Base-by-base conservation (phyloP, 176 grass and related monocot species). In the Alopecurus myosuroides region DNA sequence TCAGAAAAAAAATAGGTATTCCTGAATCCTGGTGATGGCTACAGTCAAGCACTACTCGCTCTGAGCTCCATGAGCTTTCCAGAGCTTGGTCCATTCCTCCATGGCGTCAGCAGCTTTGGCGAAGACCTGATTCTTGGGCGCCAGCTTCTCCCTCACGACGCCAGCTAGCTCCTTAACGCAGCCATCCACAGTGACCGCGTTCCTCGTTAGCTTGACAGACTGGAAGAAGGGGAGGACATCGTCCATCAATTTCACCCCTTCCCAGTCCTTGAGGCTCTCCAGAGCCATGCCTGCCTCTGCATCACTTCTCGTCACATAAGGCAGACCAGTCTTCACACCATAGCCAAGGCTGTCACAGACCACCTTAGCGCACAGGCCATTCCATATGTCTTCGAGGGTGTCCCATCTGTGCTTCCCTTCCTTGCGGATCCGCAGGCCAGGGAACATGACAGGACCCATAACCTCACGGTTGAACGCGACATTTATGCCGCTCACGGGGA, bases 401-500 rank as follows among this genome's bases (percentile, higher is more conserved):
- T 96, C 97, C 97, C 97, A 99, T 26, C 97, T 77, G 29, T 81
- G 83, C 50, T 91, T 94, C 57, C 91, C 97, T 80, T 99, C 93
- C 19, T 91, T 92, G 13, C 79, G 86, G 5, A 99, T 86, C 25
- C 83, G 77, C 46, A 99, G 56, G 10, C 86, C 97, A 69, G 97
- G 93, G 85, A 91, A 85, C 81, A 99, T 83, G 9, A 85, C 97
- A 18, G 97, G 84, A 2, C 97, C 97, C 34, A 99, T 49, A 6
- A 88, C 86, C 33, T 94, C 86, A 42, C 97, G 92, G 78, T 99
- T 95, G 86, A 99, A 99, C 70, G 89, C 97, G 71, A 96, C 78
- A 87, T 99, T 99, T 75, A 99, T 96, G 18, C 97, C 97, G 2
- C 97, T 99, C 42, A 90, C 66, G 4, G 97, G 93, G 57, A 94